Evolutionary conservation across 148 eudicot species (phyloP).

Genomic region (Cornus controversa): DNA sequence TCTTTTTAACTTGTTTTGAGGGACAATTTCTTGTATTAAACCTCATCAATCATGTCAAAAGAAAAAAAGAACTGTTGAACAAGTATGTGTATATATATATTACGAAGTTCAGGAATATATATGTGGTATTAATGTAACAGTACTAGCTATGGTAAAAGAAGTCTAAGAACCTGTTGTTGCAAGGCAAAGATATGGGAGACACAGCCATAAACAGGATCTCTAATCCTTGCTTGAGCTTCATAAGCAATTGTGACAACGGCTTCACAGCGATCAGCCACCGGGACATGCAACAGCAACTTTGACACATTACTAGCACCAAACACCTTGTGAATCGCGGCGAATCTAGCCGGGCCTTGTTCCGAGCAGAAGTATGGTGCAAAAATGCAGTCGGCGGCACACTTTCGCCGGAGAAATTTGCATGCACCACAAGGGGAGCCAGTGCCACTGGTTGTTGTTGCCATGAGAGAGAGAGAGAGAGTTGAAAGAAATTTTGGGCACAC

Average conservation of each 20-base stretch:
- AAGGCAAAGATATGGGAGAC: conserved; percentile 52
- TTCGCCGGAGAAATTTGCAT: conserved; percentile 57
- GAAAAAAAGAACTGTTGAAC: too few relatives aligned
- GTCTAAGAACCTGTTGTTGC: conserved; percentile 43
- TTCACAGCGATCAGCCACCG: conserved; percentile 38
- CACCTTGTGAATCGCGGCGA: conserved; percentile 61
- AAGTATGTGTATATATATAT: too few relatives aligned
- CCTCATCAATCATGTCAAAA: not conserved
- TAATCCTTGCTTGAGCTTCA: conserved; percentile 59
- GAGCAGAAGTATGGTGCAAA: conserved; percentile 59
- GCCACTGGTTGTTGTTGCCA: conserved; percentile 36
- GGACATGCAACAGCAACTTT: conserved; percentile 45
- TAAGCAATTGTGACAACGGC: conserved; percentile 52
- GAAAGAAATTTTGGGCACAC: conserved; percentile 28
- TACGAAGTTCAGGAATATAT: not conserved
- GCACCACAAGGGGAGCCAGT: conserved; percentile 69
- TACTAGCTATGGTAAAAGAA: not conserved
- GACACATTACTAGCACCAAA: conserved; percentile 66
- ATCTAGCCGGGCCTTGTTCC: conserved; percentile 54
- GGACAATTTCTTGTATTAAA: not conserved
- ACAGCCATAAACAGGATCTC: conserved; percentile 64
- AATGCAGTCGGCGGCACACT: conserved; percentile 48
- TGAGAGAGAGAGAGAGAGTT: conserved; percentile 1
- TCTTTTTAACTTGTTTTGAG: not conserved
- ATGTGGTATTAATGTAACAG: not conserved